These are phyloP conservation scores for Pistacia vera DNA, from an alignment of 345 rosid genomes.

Conservation along the genomic window DNA sequence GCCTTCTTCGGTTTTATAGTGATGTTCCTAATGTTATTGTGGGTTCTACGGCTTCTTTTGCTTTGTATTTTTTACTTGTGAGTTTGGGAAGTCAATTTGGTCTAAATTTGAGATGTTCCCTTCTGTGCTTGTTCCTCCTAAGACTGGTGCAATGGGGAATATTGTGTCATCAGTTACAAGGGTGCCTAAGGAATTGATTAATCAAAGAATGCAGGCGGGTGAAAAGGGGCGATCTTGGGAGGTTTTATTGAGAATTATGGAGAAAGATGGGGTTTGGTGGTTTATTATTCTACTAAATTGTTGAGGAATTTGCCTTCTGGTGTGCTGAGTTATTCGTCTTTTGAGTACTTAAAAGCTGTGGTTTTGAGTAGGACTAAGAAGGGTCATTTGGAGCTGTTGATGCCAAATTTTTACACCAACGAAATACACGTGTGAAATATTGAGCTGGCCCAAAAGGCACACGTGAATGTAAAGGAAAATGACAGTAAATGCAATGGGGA, in stretches of 20 bases:
- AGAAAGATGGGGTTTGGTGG: slow-evolving; percentile 85
- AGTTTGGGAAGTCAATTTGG: slow-evolving; percentile 88
- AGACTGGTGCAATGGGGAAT: slow-evolving; percentile 96
- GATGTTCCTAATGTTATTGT: slow-evolving; percentile 92
- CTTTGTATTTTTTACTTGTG: slow-evolving; percentile 84
- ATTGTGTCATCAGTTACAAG: slow-evolving; percentile 86
- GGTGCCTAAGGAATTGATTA: slow-evolving; percentile 94
- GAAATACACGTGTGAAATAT: too few relatives aligned
- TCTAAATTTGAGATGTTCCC: slow-evolving; percentile 64
- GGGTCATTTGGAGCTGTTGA: slow-evolving; percentile 66
- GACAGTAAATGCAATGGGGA: too few relatives aligned
- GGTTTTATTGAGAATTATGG: slow-evolving; percentile 68
- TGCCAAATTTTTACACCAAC: slow-evolving; percentile 5
- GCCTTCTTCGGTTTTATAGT: slow-evolving; percentile 65
- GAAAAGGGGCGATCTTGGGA: slow-evolving; percentile 82
- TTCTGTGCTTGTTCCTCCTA: slow-evolving; percentile 81
- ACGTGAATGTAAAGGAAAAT: too few relatives aligned
- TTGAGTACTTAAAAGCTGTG: slow-evolving; percentile 83
- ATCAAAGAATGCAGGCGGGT: slow-evolving; percentile 92
- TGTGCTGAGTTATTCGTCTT: slow-evolving; percentile 85
- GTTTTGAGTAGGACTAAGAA: slow-evolving; percentile 65
- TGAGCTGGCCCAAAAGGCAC: too few relatives aligned
- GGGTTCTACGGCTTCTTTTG: slow-evolving; percentile 87
- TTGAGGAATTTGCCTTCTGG: slow-evolving; percentile 91
- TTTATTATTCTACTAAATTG: slow-evolving; percentile 86